phyloP scores from a whole-genome alignment of 1,139 yeast species.

The Zygoascus sp. region DNA sequence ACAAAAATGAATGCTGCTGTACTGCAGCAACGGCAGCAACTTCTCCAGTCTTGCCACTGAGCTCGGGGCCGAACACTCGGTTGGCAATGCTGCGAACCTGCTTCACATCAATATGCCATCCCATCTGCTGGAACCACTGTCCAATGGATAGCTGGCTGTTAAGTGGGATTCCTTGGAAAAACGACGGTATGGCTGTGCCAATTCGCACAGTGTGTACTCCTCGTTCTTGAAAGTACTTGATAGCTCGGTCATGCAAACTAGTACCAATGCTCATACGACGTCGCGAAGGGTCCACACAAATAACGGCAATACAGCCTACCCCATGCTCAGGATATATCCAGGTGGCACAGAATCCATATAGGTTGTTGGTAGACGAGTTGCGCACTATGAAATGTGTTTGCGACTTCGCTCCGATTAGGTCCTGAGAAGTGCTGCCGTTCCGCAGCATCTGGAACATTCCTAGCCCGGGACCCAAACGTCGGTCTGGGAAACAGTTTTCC shows the following conservation, averaged over 20 bases:
- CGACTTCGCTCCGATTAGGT: slow-evolving; percentile 3
- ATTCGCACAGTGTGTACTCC: slow-evolving; percentile 43
- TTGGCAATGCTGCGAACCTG: slow-evolving; percentile 21
- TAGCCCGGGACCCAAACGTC: slow-evolving; percentile 27
- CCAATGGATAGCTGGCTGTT: slow-evolving; percentile 16
- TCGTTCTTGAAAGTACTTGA: slow-evolving; percentile 48
- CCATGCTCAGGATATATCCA: slow-evolving; percentile 43
- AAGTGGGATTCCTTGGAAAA: slow-evolving; percentile 40
- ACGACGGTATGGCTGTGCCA: slow-evolving; percentile 53
- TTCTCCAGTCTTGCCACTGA: too few species aligned
- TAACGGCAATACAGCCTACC: slow-evolving; percentile 46
- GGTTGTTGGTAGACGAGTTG: slow-evolving; percentile 52
- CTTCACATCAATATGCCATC: slow-evolving; percentile 29
- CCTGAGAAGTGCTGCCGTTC: slow-evolving; percentile 4
- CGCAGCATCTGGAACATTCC: slow-evolving; percentile 26
- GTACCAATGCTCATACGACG: slow-evolving; percentile 57
- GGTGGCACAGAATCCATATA: slow-evolving; percentile 56
- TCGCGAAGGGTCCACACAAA: slow-evolving; percentile 54
- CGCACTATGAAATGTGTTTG: slow-evolving; percentile 54
- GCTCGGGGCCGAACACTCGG: slow-evolving; percentile 2
- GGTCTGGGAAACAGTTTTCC: slow-evolving; percentile 33
- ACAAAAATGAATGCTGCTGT: not conserved
- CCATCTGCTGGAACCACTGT: slow-evolving; percentile 31
- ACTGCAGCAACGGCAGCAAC: not conserved
- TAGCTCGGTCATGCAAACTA: slow-evolving; percentile 52